Percentiles rank a stretch among this genome's conserved stretches.
These are phyloP conservation scores for Rheum nobile DNA, from an alignment of 148 eudicot genomes.

Conservation along the genomic window DNA sequence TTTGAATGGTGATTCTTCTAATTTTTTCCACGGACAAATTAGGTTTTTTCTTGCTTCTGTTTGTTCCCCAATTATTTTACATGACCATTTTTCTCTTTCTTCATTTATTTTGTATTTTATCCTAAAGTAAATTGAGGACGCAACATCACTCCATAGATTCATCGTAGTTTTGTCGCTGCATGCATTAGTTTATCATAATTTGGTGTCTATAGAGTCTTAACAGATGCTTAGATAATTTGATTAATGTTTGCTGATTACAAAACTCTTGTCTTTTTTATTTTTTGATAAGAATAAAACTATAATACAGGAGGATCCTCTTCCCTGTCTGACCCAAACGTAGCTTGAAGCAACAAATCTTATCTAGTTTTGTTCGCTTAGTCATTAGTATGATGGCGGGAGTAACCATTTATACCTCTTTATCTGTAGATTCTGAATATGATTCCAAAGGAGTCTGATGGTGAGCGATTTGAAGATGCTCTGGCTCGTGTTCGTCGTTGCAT, in stretches of 20 bases:
- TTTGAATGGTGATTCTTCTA: background rate
- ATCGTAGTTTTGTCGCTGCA: background rate
- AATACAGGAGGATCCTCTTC: background rate
- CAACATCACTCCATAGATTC: background rate
- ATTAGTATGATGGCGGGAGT: background rate
- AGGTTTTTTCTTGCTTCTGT: background rate
- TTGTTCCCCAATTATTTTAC: background rate
- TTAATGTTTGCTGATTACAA: background rate
- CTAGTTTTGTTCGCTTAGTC: background rate
- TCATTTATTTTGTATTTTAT: background rate
- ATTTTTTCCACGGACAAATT: too few species aligned
- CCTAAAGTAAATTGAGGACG: background rate
- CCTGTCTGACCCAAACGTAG: background rate
- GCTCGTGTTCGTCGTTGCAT: slow-evolving; percentile 64
- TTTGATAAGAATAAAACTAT: background rate
- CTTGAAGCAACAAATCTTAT: background rate
- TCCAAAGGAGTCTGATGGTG: slow-evolving; percentile 56
- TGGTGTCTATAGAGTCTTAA: background rate
- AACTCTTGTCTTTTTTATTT: background rate
- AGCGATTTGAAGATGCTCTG: slow-evolving; percentile 56
- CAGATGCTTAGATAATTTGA: background rate
- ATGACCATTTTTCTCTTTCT: background rate
- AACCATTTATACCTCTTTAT: background rate
- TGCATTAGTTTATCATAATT: background rate
- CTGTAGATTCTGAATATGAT: slow-evolving; percentile 46